Base-by-base conservation (phyloP, 2,329 filamentous ascomycete species). In the Lachnellula arida region DNA sequence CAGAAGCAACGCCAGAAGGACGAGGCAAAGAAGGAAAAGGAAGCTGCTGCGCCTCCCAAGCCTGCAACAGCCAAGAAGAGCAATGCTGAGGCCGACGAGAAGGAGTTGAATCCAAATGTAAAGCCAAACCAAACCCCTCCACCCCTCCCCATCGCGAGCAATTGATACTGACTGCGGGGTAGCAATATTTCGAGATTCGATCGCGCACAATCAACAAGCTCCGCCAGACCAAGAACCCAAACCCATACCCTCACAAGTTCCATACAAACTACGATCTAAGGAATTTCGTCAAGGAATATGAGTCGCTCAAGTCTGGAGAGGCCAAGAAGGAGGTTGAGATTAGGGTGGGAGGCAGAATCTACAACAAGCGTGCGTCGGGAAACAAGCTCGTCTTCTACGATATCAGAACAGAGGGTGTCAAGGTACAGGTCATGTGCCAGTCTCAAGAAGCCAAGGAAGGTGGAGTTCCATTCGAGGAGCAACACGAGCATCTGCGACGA, bases 111-210 rank as follows among this genome's bases (percentile, higher is more conserved):
- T 64, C 86, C 86, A 46, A 90, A 89, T 71, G 86, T 88, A 69
- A 70, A 80, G 77, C 22, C 22, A 22, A 22, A 22, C 32, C 12
- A 50, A 46, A 15, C 44, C 48, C 23, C 40, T 5, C 25, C 43
- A 55, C 32, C 53, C 37, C 23, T 46, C 14, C 3, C 19, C 34
- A 6, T 43, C 2, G n/a, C 23, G 28, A 3, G 22, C n/a, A 54
- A 49, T 25, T 37, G 50, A 43, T 15, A 55, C 58, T 62, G 39
- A 68, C 55, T 56, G 55, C 55, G 54, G 59, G 47, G 58, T 57
- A 88, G 84, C 86, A 89, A 86, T 99, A 97, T 79, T 97, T 96
- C 72, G 94, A 99, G 77, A 95, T 97, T 71, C 89, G 94, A 61
- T 95, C 88, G 68, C 84, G 89, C 65, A 82, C 81, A 64, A 85